These are phyloP conservation scores for Corchorus olitorius DNA, from an alignment of 345 rosid genomes.

Conservation along the genomic window DNA sequence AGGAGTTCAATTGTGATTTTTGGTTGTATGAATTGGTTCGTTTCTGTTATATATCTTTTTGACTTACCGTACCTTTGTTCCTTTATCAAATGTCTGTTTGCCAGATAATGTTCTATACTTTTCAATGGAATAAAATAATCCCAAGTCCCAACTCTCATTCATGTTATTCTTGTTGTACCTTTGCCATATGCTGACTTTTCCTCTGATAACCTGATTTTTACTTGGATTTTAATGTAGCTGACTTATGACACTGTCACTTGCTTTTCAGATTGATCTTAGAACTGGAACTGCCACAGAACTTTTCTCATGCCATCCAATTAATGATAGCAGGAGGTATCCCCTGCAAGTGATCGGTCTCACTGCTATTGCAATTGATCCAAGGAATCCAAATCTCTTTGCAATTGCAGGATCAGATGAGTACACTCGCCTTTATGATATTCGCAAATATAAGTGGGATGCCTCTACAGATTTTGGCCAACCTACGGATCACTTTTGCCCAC, in stretches of 20 bases:
- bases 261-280: conserved; percentile 88
- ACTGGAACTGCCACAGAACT: conserved; percentile 62
- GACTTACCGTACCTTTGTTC: not conserved
- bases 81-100: not conserved
- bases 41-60: not conserved
- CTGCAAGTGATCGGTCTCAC: conserved; percentile 47
- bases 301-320: conserved; percentile 57
- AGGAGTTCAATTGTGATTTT: not conserved
- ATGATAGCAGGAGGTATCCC: conserved; percentile 25
- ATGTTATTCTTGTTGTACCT: not conserved
- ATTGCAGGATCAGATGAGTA: conserved; percentile 84
- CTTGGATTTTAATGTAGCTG: not conserved
- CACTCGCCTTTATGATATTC: conserved; percentile 81
- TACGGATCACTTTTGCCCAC: conserved; percentile 68
- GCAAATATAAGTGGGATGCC: conserved; percentile 62
- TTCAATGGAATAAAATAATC: not conserved
- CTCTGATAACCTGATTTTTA: not conserved
- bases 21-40: not conserved
- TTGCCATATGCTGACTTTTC: conserved; percentile 19
- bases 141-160: not conserved
- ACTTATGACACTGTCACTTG: conserved; percentile 20
- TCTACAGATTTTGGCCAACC: conserved; percentile 60
- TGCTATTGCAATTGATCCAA: conserved; percentile 80
- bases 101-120: not conserved
- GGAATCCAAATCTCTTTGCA: conserved; percentile 75